These are phyloP conservation scores for Kwoniella shivajii DNA, from an alignment of 1,284 basidiomycete genomes.

Conservation along the genomic window DNA sequence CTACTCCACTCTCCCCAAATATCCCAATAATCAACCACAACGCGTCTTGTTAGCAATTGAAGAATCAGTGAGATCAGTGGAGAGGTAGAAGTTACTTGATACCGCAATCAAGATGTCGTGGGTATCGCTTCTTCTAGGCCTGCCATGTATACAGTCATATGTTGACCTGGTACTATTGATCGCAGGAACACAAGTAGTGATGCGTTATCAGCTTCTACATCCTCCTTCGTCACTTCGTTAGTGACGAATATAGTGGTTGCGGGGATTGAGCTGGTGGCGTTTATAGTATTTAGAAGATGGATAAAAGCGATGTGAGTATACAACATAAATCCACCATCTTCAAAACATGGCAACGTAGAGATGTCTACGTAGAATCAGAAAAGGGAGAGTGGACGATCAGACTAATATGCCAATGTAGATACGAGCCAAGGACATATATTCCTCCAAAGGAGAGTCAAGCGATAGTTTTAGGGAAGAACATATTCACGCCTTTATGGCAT, in stretches of 20 bases:
- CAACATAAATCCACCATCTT: slow-evolving; percentile 47
- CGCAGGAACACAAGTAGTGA: slow-evolving; percentile 17
- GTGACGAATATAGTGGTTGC: slow-evolving; percentile 59
- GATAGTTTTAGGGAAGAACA: slow-evolving; percentile 31
- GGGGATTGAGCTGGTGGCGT: slow-evolving; percentile 64
- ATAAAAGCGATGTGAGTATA: slow-evolving; percentile 50
- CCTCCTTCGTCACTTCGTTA: slow-evolving; percentile 74
- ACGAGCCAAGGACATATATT: slow-evolving; percentile 74
- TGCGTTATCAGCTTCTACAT: slow-evolving; percentile 46
- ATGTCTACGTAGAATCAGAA: neutral
- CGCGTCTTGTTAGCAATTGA: too few species aligned
- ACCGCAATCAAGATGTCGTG: slow-evolving; percentile 3
- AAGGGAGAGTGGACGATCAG: neutral
- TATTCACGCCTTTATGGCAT: slow-evolving; percentile 41
- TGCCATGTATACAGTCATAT: neutral
- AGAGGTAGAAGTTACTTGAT: too few species aligned
- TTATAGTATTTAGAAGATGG: slow-evolving; percentile 60
- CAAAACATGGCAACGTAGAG: neutral
- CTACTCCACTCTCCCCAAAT: too few species aligned
- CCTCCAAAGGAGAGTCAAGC: slow-evolving; percentile 50
- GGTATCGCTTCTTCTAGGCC: neutral
- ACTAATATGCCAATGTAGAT: slow-evolving; percentile 44
- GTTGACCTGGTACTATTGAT: neutral
- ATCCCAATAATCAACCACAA: too few species aligned
- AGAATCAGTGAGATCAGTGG: too few species aligned